phyloP scores from a whole-genome alignment of 2,329 filamentous ascomycete genomes.

The Clonostachys solani region DNA sequence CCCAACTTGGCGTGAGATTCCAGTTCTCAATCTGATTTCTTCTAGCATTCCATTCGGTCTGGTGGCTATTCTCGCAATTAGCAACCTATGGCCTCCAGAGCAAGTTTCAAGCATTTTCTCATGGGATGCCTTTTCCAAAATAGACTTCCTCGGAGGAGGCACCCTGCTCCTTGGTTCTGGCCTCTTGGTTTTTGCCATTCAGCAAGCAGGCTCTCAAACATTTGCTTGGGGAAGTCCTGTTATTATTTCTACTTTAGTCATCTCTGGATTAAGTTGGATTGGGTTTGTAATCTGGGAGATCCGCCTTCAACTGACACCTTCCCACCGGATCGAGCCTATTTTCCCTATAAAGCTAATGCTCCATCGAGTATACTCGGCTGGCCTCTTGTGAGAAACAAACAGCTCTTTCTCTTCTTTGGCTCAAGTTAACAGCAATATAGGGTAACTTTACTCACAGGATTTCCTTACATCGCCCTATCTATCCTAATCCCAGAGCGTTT shows the following conservation, averaged over 20 bases:
- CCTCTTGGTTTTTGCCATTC: conserved; percentile 50
- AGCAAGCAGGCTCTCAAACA: conserved; percentile 49
- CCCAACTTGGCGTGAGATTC: not conserved
- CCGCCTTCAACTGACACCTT: conserved; percentile 28
- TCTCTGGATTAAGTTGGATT: conserved; percentile 42
- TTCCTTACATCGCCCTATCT: conserved; percentile 52
- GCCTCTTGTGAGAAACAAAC: conserved; percentile 38
- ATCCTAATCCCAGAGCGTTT: conserved; percentile 56
- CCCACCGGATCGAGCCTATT: conserved; percentile 44
- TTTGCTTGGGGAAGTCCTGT: conserved; percentile 46
- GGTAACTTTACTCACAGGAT: conserved; percentile 52
- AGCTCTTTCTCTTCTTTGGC: not conserved
- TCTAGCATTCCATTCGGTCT: conserved; percentile 44
- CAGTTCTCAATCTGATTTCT: conserved; percentile 1
- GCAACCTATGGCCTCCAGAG: conserved; percentile 38
- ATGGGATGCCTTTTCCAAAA: conserved; percentile 35
- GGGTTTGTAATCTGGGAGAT: conserved; percentile 48
- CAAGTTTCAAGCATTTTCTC: conserved; percentile 27
- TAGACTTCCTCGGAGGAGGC: conserved; percentile 48
- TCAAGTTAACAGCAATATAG: conserved; percentile 22
- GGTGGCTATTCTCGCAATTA: conserved; percentile 38
- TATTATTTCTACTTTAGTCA: conserved; percentile 42
- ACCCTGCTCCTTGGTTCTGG: conserved; percentile 47
- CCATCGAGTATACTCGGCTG: conserved; percentile 44
- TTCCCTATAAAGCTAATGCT: conserved; percentile 45